Percentiles rank a stretch among this genome's conserved stretches.
phyloP scores from a whole-genome alignment of 805 yeast species.

The Naumovozyma castellii region DNA sequence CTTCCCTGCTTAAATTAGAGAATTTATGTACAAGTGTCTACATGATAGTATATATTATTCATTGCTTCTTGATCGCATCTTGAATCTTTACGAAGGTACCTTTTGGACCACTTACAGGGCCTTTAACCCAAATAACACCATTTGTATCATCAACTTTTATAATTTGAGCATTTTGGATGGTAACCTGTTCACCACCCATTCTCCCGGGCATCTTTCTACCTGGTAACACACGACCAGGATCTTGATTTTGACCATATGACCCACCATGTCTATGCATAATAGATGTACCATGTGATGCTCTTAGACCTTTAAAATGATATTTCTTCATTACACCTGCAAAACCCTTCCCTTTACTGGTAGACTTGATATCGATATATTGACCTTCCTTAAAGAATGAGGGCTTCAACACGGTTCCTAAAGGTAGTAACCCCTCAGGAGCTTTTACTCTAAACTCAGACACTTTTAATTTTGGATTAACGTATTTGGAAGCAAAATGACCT shows the following conservation, averaged over 20 bases:
- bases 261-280: conserved; percentile 91
- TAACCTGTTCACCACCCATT: conserved; percentile 72
- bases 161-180: conserved; percentile 67
- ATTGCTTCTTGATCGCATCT: conserved; percentile 56
- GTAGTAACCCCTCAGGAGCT: conserved; percentile 52
- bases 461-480: conserved; percentile 72
- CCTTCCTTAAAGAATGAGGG: conserved; percentile 83
- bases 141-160: conserved; percentile 71
- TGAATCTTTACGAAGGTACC: conserved; percentile 64
- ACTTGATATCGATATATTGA: conserved; percentile 72
- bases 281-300: conserved; percentile 94
- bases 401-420: conserved; percentile 65
- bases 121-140: conserved; percentile 77
- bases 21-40: conserved; percentile 1
- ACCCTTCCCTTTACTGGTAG: conserved; percentile 87
- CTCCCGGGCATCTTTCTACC: conserved; percentile 98
- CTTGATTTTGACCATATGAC: conserved; percentile 91
- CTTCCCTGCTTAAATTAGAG: conserved; percentile 1
- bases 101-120: conserved; percentile 84
- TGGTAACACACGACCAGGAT: conserved; percentile 92
- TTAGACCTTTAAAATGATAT: conserved; percentile 79
- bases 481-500: conserved; percentile 70
- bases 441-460: conserved; percentile 75
- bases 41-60: not conserved
- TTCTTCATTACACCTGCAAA: conserved; percentile 98